Evolutionary conservation across 202 grass and related monocot genomes (phyloP).

Genomic region (Schoenoplectus triqueter): DNA sequence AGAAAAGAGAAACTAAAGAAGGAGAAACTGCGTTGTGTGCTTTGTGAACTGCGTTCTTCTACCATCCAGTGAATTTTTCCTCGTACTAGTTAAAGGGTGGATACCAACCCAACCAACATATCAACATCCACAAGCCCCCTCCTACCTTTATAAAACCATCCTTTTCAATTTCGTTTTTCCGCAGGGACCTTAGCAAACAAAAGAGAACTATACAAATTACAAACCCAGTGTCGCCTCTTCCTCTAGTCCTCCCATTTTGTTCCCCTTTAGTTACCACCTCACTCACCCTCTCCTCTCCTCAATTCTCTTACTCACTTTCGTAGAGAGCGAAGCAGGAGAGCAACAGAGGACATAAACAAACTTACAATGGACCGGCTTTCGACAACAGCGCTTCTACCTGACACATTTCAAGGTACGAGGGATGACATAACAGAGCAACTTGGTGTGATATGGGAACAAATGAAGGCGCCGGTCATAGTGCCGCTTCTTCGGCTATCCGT

Average conservation of each 20-base stretch:
- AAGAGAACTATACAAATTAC: constrained; percentile 26
- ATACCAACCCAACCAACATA: constrained; percentile 7
- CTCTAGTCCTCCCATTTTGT: neutral
- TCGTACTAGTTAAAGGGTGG: neutral
- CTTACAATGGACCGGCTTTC: constrained; percentile 39
- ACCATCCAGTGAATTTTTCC: constrained; percentile 40
- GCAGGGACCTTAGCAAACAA: neutral
- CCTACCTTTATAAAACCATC: constrained; percentile 30
- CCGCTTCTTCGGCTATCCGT: constrained; percentile 65
- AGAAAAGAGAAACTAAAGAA: neutral
- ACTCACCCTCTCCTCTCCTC: neutral
- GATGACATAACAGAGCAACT: constrained; percentile 50
- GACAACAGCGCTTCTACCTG: constrained; percentile 54
- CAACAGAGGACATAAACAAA: neutral
- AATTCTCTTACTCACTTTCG: neutral
- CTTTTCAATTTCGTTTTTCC: constrained; percentile 15
- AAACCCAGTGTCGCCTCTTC: neutral
- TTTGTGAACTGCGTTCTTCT: neutral
- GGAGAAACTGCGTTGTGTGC: neutral
- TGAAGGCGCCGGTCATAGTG: constrained; percentile 61
- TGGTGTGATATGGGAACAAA: constrained; percentile 58
- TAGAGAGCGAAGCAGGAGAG: neutral
- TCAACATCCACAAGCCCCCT: neutral
- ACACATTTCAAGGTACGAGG: constrained; percentile 43
- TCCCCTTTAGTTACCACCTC: constrained; percentile 1